Evolutionary conservation across 495 filamentous ascomycete species (phyloP), one percentile per base, ranked within the genome.

Genomic region (Wilcoxina mikolae): DNA sequence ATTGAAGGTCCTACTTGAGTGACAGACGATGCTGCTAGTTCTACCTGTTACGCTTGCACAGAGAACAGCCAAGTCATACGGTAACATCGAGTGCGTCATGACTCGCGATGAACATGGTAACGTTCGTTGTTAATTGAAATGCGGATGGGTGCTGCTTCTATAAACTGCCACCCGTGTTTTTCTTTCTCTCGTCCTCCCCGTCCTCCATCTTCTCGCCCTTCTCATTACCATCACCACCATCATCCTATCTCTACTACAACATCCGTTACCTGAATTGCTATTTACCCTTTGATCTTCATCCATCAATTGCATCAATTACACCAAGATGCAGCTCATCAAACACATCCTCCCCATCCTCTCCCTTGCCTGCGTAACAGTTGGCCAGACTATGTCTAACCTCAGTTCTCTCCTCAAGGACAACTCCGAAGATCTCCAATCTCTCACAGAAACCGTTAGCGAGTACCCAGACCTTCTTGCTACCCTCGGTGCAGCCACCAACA

Each of bases 401-500:
- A 10, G 15, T 22, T 18, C 49, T 18, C 49, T 52, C 31, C 49
- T 52, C 25, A 38, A 38, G 25, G 49, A 17, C 15, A 33, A 9
- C 31, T 52, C 23, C 49, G 49, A n/a, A n/a, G n/a, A n/a, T n/a
- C n/a, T n/a, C n/a, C n/a, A n/a, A n/a, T n/a, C n/a, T n/a, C 47
- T 31, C 22, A 3, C 23, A n/a, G 24, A 51, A 4, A 29, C 47
- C n/a, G n/a, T n/a, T 25, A 20, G 15, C 43, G 24, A 28, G 47
- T 67, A 73, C 50, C 69, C 74, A 1, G 52, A 57, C 4, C 47
- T 79, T 24, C 47, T 71, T 23, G 20, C 60, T 1, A 47, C 67
- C 0, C 61, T 83, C n/a, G 60, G 60, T 27, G 54, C 33, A n/a
- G 68, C 74, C 3, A 54, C 56, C 2, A 76, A 81, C 59, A 68